Evolutionary conservation across 495 filamentous ascomycete genomes (phyloP).

Genomic region (Apodospora peruviana): DNA sequence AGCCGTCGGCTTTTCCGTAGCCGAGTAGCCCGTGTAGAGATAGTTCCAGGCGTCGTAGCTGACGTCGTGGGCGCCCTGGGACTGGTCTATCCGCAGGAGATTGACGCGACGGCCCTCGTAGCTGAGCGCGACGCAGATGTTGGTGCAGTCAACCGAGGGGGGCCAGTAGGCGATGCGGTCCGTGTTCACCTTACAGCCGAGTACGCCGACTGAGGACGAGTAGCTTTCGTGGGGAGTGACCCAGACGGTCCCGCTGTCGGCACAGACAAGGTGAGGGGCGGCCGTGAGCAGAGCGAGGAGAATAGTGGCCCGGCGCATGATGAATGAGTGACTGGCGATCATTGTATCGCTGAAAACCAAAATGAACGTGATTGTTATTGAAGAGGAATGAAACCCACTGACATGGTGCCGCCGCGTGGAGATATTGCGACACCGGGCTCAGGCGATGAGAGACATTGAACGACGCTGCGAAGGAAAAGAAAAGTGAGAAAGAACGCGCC

Average conservation of each 20-base stretch:
- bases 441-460: background rate
- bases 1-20: slow-evolving; percentile 35
- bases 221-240: slow-evolving; percentile 47
- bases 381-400: too few species aligned
- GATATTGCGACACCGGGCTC: too few species aligned
- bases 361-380: too few species aligned
- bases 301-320: slow-evolving; percentile 12
- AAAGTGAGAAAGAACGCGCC: too few species aligned
- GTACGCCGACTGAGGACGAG: slow-evolving; percentile 43
- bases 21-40: slow-evolving; percentile 38
- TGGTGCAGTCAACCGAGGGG: slow-evolving; percentile 39
- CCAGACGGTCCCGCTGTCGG: slow-evolving; percentile 35
- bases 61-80: slow-evolving; percentile 42
- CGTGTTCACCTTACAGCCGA: slow-evolving; percentile 45
- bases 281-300: slow-evolving; percentile 12
- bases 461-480: background rate
- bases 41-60: slow-evolving; percentile 50
- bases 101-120: slow-evolving; percentile 37
- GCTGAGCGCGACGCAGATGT: slow-evolving; percentile 38
- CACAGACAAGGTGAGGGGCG: slow-evolving; percentile 18
- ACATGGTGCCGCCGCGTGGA: too few species aligned
- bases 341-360: too few species aligned
- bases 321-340: slow-evolving; percentile 1
- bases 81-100: slow-evolving; percentile 43
- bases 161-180: slow-evolving; percentile 48